Evolutionary conservation across 192 early-diverging fungal species (phyloP).

Genomic region (Tieghemiomyces parasiticus): DNA sequence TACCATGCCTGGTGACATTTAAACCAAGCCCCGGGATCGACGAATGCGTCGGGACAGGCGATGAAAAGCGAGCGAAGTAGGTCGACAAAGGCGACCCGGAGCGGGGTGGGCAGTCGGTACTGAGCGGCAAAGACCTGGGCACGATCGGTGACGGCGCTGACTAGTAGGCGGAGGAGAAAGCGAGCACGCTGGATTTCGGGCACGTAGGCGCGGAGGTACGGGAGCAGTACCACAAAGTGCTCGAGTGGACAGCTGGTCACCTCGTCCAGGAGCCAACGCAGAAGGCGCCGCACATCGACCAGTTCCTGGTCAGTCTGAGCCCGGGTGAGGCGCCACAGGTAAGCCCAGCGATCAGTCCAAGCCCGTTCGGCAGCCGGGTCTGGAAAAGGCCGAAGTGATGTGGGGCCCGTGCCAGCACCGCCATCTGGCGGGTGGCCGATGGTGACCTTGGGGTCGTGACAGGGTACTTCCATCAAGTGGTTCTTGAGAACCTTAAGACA

Average conservation of each 20-base stretch:
- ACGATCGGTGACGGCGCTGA: slow-evolving; percentile 17
- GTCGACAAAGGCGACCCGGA: slow-evolving; percentile 12
- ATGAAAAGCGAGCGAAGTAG: slow-evolving; percentile 19
- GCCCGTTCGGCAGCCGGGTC: not conserved
- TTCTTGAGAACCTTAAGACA: not conserved
- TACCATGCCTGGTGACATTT: not conserved
- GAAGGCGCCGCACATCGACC: slow-evolving; percentile 25
- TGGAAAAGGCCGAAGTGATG: not conserved
- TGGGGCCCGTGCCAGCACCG: too few relatives aligned
- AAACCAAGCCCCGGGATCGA: slow-evolving; percentile 26
- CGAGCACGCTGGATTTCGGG: slow-evolving; percentile 24
- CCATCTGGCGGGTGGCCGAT: not conserved
- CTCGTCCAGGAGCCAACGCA: slow-evolving; percentile 23
- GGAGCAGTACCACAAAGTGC: slow-evolving; percentile 24
- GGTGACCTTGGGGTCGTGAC: not conserved
- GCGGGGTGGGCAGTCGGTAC: slow-evolving; percentile 13
- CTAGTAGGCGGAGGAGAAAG: slow-evolving; percentile 27
- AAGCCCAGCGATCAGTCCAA: slow-evolving; percentile 21
- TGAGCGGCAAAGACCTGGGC: slow-evolving; percentile 13
- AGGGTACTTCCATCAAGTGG: not conserved
- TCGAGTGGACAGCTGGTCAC: slow-evolving; percentile 17
- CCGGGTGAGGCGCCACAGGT: slow-evolving; percentile 17
- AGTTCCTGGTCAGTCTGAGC: slow-evolving; percentile 25
- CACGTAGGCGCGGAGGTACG: slow-evolving; percentile 18
- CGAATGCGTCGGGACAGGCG: slow-evolving; percentile 24